These are phyloP conservation scores for Elaeis guineensis DNA, from an alignment of 176 grass and related monocot genomes.

Conservation along the genomic window DNA sequence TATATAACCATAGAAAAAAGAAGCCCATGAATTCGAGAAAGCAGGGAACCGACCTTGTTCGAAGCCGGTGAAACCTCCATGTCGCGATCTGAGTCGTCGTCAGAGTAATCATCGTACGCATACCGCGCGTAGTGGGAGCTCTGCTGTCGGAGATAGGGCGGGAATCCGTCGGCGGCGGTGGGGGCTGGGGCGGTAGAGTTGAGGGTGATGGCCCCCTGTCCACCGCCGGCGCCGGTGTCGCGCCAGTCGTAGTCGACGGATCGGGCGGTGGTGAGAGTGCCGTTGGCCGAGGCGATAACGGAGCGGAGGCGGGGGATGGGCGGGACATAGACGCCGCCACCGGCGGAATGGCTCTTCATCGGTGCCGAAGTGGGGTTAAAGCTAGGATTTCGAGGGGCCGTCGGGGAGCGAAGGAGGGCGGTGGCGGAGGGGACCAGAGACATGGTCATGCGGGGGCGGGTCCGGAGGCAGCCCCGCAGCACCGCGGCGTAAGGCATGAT, in stretches of 20 bases:
- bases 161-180: conserved; percentile 16
- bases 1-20: no score
- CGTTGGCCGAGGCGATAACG: conserved; percentile 64
- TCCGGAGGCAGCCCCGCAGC: conserved; percentile 41
- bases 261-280: conserved; percentile 32
- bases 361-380: conserved; percentile 1
- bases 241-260: conserved; percentile 36
- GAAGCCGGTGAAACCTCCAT: conserved; percentile 34
- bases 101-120: conserved; percentile 77
- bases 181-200: conserved; percentile 8
- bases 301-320: conserved; percentile 82
- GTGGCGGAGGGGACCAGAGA: conserved; percentile 34
- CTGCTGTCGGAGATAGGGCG: conserved; percentile 38
- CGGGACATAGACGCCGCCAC: conserved; percentile 67
- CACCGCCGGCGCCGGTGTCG: conserved; percentile 11
- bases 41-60: conserved; percentile 38
- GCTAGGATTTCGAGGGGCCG: neutral
- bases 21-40: no score
- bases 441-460: conserved; percentile 40
- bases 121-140: conserved; percentile 48
- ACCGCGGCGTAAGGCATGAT: conserved; percentile 55
- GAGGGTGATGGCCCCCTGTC: conserved; percentile 22
- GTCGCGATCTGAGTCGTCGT: conserved; percentile 80
- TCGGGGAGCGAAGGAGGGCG: conserved; percentile 21
- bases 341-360: conserved; percentile 21